A percentile compares a stretch with the other conserved stretches of the same genome.
These are phyloP conservation scores for sunflower (Helianthus annuus) DNA, from an alignment of 129 eudicot genomes.

Conservation along the genomic window HanXRQr2.0-SUNRISE NC_035437.2:5222514-5223013, in stretches of 20 bases:
- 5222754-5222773: conserved; percentile 18
- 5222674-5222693: conserved; percentile 12
- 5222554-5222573: not conserved
- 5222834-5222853: conserved; percentile 22
- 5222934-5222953: too few species aligned
- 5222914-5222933: not conserved
- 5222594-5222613: conserved; percentile 10
- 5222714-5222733: conserved; percentile 40
- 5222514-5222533: conserved; percentile 19
- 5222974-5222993: too few species aligned
- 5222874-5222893: conserved; percentile 31
- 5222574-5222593: conserved; percentile 10
- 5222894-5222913: not conserved
- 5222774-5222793: not conserved
- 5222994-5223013: too few species aligned
- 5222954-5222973: too few species aligned
- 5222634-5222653: conserved; percentile 30
- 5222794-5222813: not conserved
- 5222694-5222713: conserved; percentile 31
- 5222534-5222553: not conserved
- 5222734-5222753: conserved; percentile 31
- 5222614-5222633: conserved; percentile 5
- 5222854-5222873: conserved; percentile 24
- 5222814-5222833: conserved; percentile 7
- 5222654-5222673: conserved; percentile 22